phyloP scores from a whole-genome alignment of 306 rosid genomes.

The Trifolium pratense region DNA sequence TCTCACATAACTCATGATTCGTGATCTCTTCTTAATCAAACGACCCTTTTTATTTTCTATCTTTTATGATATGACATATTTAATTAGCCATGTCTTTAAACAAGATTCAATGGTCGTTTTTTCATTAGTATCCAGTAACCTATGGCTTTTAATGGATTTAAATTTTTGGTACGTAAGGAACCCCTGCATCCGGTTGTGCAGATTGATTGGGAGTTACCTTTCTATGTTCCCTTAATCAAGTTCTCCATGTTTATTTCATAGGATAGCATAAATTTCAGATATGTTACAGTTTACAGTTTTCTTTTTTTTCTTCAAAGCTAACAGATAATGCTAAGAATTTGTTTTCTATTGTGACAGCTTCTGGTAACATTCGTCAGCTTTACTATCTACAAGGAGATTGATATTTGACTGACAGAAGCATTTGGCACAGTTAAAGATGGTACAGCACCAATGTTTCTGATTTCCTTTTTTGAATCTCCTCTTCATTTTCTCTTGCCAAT shows the following conservation, averaged over 20 bases:
- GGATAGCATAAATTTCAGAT: conserved; percentile 11
- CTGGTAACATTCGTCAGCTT: conserved; percentile 98
- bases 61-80: conserved; percentile 12
- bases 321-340: conserved; percentile 27
- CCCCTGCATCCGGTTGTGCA: conserved; percentile 2
- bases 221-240: conserved; percentile 10
- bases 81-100: background rate
- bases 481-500: conserved; percentile 57
- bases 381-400: conserved; percentile 94
- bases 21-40: background rate
- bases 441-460: conserved; percentile 55
- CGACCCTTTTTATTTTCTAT: conserved; percentile 13
- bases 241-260: conserved; percentile 9
- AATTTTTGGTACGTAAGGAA: conserved; percentile 13
- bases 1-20: background rate
- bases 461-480: conserved; percentile 52
- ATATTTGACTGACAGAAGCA: conserved; percentile 40
- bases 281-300: background rate
- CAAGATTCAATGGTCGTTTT: conserved; percentile 7
- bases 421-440: conserved; percentile 47
- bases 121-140: background rate
- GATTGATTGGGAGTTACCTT: conserved; percentile 18
- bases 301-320: background rate
- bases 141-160: conserved; percentile 7
- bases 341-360: conserved; percentile 64